phyloP scores from a whole-genome alignment of 257 asterid species.

The Solanum megistacrolobum region DNA sequence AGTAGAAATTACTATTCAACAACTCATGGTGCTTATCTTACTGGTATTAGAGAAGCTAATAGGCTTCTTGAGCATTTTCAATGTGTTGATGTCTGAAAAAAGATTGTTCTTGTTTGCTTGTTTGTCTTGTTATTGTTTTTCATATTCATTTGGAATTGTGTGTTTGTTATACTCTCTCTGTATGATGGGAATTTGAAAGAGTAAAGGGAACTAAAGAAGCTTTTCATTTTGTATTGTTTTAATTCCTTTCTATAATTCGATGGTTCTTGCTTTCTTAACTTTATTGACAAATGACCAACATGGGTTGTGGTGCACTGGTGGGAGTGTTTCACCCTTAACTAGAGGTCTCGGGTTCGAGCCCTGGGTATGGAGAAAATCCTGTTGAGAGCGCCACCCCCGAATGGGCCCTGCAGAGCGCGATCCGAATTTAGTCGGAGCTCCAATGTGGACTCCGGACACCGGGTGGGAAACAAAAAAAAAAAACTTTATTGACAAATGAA shows the following conservation, averaged over 20 bases:
- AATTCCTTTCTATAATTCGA: background rate
- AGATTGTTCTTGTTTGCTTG: background rate
- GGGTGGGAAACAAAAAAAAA: too few species aligned
- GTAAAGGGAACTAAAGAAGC: background rate
- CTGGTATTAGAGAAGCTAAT: constrained; percentile 85
- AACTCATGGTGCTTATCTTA: constrained; percentile 85
- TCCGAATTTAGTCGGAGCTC: too few species aligned
- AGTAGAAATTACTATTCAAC: constrained; percentile 80
- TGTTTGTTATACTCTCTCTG: background rate
- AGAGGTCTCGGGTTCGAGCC: too few species aligned
- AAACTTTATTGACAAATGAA: background rate
- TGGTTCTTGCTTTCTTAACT: background rate
- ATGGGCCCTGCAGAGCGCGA: too few species aligned
- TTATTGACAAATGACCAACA: background rate
- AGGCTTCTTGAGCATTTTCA: constrained; percentile 79
- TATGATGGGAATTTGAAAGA: background rate
- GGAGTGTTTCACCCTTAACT: too few species aligned
- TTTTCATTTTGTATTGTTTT: background rate
- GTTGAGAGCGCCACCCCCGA: too few species aligned
- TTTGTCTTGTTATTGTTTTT: background rate
- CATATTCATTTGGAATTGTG: background rate
- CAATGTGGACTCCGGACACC: too few species aligned
- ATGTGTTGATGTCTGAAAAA: constrained; percentile 21
- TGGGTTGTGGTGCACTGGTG: too few species aligned
- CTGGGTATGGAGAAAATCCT: too few species aligned